Base-by-base conservation (phyloP, 176 grass and related monocot genomes). In the Leersia perrieri region DNA sequence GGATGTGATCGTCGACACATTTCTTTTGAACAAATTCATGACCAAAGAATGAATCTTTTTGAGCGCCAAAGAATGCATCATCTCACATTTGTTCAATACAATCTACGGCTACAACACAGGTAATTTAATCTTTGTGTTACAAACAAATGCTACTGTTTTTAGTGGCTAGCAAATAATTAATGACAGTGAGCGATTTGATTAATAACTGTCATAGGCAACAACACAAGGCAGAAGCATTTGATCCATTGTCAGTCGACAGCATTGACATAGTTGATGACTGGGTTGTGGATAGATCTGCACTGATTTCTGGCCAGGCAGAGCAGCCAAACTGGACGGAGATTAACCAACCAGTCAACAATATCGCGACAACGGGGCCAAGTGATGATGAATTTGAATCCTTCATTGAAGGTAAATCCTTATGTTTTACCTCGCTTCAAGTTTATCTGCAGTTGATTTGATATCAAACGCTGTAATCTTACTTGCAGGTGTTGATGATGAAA, bases 61-160 rank as follows among this genome's bases (percentile, higher is more conserved):
- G 95, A 98, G 81, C 84, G 89, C 70, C 92, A 89, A 29, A 66
- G 90, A 44, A 71, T 94, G 38, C 72, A 82, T 65, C 83, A 98
- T 64, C 92, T 98, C 32, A 92, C 80, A 61, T 94, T 92, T 89
- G 92, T 98, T 31, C 95, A 91, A 47, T 94, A 94, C 85, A 98
- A 98, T 86, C 75, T 98, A 28, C 83, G 87, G 45, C 80, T 98
- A 55, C 95, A 94, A 36, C 86, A 92, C 83, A 94, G 88, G 95
- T 94, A 82, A 90, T 20, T 22, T 29, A 32, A 81, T 36, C 71
- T 42, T 79, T 38, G 58, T 35, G 6, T 70, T 63, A 28, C 11
- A 18, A 30, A 57, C 55, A 76, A 76, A 28, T 65, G 16, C 75
- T 29, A 26, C 4, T 3, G 79, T 16, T 3, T 12, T 60, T 32